Evolutionary conservation across 768 basidiomycete genomes (phyloP), one percentile per base, ranked within the genome.

Genomic region (Leccinum pellstonianum): DNA sequence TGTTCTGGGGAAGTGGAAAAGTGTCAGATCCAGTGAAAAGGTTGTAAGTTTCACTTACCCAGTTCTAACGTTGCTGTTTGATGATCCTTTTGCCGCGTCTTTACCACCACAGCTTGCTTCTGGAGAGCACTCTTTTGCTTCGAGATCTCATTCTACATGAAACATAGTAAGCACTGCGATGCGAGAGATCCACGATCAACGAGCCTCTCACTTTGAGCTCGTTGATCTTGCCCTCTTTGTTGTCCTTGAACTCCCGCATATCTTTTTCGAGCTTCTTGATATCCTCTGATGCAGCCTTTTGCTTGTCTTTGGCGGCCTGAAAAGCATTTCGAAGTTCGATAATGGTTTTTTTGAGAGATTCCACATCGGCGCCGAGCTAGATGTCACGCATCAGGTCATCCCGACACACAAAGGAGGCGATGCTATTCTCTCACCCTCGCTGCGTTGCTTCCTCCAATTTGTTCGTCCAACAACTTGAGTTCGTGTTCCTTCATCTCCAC

Each of bases 221-320:
- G 17, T 88, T 90, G 56, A 93, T 90, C 76, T 98, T 98, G 51
- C 94, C 93, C 54, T 98, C 97, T 73, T 97, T 97, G 78, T 99
- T 95, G 75, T 95, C 90, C 79, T 97, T 95, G 80, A 99, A 98
- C 77, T 98, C 97, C 56, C 85, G 85, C 94, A 99, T 98, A 71
- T 99, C 97, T 67, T 88, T 88, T 76, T 98, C 93, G 23, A 98
- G 85, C 68, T 88, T 91, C 76, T 86, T 87, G 71, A 85, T 83
- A 60, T 98, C 95, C 0, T 80, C 86, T 52, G 87, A 78, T 0
- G 93, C 92, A 7, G 76, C 80, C 68, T 83, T 84, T 72, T 96
- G 91, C 68, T 92, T 92, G 56, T 86, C 80, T 70, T 87, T 85
- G 5, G 93, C 86, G 0, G 77, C 75, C 61, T 86, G 74, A n/a